These are phyloP conservation scores for Salvia hispanica DNA, from an alignment of 257 asterid genomes.

Conservation along the genomic window DNA sequence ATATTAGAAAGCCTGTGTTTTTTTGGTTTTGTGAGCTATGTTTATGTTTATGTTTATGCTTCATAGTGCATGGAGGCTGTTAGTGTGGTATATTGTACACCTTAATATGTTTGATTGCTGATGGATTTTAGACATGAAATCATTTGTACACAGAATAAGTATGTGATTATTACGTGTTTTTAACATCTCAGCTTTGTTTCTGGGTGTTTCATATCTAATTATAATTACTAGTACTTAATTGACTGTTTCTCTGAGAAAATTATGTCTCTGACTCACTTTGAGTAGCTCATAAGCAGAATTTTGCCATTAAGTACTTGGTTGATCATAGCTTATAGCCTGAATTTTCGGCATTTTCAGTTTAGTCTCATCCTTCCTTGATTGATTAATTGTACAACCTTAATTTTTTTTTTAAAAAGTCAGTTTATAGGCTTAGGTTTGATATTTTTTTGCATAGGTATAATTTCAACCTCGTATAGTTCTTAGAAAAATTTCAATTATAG, in stretches of 20 bases:
- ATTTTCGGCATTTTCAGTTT: too few species aligned
- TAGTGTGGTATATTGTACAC: slow-evolving; percentile 12
- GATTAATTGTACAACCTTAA: too few species aligned
- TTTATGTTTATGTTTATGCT: slow-evolving; percentile 30
- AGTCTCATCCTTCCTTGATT: too few species aligned
- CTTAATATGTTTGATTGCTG: slow-evolving; percentile 30
- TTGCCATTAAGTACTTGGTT: too few species aligned
- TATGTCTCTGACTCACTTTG: too few species aligned
- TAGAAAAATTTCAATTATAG: too few species aligned
- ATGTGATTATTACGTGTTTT: slow-evolving; percentile 3
- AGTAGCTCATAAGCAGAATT: too few species aligned
- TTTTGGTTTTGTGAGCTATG: slow-evolving; percentile 26
- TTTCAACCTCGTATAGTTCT: too few species aligned
- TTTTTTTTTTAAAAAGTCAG: too few species aligned
- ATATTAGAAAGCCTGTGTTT: slow-evolving; percentile 16
- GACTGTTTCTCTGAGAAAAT: background rate
- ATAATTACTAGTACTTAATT: background rate
- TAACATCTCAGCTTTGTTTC: background rate
- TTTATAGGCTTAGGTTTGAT: too few species aligned
- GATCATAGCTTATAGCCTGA: too few species aligned
- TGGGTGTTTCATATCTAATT: background rate
- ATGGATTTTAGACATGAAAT: slow-evolving; percentile 27
- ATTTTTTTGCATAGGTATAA: too few species aligned
- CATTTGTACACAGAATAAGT: slow-evolving; percentile 22
- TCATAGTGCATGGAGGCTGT: slow-evolving; percentile 21